Percentiles rank a stretch among this genome's conserved stretches.
phyloP scores from a whole-genome alignment of 2,329 filamentous ascomycete species.

The Xylaria multiplex region DNA sequence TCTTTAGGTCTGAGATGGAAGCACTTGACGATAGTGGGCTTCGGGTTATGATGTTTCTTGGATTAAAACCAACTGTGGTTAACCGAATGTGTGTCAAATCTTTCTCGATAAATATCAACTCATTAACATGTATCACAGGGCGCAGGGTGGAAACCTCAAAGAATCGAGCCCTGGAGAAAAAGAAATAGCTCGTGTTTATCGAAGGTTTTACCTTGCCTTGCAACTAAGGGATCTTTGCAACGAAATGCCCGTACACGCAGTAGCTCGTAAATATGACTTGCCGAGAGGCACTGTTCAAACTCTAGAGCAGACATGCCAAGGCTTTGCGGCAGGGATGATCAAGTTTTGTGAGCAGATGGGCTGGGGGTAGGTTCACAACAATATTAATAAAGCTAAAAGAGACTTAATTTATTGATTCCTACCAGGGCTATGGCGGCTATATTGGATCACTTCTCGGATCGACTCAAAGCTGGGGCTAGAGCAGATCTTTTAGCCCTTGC shows the following conservation, averaged over 20 bases:
- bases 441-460: conserved; percentile 79
- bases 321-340: conserved; percentile 81
- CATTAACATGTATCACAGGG: conserved; percentile 56
- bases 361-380: conserved; percentile 65
- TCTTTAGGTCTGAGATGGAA: conserved; percentile 77
- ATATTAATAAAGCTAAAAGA: background rate
- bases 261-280: conserved; percentile 76
- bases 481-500: conserved; percentile 76
- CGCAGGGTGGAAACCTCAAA: conserved; percentile 72
- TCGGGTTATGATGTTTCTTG: conserved; percentile 73
- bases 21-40: conserved; percentile 75
- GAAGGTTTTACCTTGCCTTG: conserved; percentile 77
- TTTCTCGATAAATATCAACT: conserved; percentile 19
- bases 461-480: conserved; percentile 76
- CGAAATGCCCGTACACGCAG: conserved; percentile 75
- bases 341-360: conserved; percentile 83
- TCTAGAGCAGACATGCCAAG: conserved; percentile 78
- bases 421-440: conserved; percentile 73
- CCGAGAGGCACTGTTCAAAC: conserved; percentile 77
- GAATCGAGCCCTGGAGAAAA: conserved; percentile 70
- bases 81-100: conserved; percentile 67
- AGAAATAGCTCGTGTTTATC: conserved; percentile 71
- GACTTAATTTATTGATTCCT: conserved; percentile 28
- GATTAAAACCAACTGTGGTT: conserved; percentile 73
- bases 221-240: conserved; percentile 84